Evolutionary conservation across 495 filamentous ascomycete species (phyloP).

Genomic region (Penicillium macrosclerotiorum): DNA sequence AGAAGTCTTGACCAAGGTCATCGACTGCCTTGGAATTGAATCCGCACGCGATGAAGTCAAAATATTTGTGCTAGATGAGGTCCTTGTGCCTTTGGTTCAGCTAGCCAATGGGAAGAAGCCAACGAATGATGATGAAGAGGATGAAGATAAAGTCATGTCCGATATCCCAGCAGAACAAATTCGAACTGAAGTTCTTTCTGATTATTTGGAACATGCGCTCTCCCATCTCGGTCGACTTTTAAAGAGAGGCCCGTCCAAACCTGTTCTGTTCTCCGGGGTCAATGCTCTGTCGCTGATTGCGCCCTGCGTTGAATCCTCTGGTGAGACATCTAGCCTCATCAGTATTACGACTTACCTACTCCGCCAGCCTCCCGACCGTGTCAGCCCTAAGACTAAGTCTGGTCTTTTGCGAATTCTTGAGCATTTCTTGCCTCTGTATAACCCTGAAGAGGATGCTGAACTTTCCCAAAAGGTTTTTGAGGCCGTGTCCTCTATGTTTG

Average conservation of each 20-base stretch:
- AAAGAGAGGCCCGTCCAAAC: conserved; percentile 65
- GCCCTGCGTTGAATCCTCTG: conserved; percentile 66
- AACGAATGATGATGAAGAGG: neutral
- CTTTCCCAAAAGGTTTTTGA: conserved; percentile 53
- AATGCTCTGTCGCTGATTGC: conserved; percentile 71
- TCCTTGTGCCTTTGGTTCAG: conserved; percentile 61
- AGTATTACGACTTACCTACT: conserved; percentile 77
- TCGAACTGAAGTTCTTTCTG: conserved; percentile 59
- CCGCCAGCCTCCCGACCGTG: conserved; percentile 73
- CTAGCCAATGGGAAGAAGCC: conserved; percentile 50
- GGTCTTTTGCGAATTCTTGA: conserved; percentile 71
- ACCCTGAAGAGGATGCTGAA: conserved; percentile 46
- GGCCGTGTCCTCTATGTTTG: conserved; percentile 73
- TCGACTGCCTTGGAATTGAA: conserved; percentile 66
- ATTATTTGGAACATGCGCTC: conserved; percentile 67
- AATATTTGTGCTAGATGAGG: conserved; percentile 69
- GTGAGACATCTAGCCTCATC: conserved; percentile 68
- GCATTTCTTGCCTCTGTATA: conserved; percentile 66
- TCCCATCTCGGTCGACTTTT: conserved; percentile 66
- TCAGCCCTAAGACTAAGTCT: conserved; percentile 80
- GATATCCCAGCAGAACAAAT: conserved; percentile 49
- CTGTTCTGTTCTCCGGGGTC: conserved; percentile 76
- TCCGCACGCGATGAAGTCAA: conserved; percentile 89
- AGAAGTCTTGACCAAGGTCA: conserved; percentile 62
- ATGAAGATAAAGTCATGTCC: conserved; percentile 52